Conservation (phyloP, 192 early-diverging fungal species). For the Funneliformis geosporum region DNA sequence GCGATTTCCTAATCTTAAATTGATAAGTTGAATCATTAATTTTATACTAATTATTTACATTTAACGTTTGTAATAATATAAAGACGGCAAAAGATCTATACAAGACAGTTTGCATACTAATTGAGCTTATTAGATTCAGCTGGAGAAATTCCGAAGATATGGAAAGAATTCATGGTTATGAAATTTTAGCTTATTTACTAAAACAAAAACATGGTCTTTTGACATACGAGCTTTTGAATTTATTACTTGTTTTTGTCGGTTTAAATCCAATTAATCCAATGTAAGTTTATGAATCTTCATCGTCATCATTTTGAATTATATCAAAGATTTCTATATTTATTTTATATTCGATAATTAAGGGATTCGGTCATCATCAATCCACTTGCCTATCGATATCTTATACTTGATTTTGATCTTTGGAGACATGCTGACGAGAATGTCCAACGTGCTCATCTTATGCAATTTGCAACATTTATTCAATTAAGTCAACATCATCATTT, state of each 20-base stretch:
- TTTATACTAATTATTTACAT: not conserved
- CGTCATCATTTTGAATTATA: not conserved
- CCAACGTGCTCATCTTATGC: constrained; percentile 60
- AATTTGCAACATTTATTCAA: constrained; percentile 61
- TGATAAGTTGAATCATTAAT: not conserved
- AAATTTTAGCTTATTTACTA: constrained; percentile 62
- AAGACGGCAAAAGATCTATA: constrained; percentile 52
- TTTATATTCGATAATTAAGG: constrained; percentile 34
- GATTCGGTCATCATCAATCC: constrained; percentile 68
- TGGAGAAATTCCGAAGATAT: constrained; percentile 76
- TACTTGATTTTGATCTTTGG: constrained; percentile 74
- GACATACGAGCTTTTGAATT: constrained; percentile 57
- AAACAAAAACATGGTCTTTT: constrained; percentile 66
- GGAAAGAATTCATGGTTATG: constrained; percentile 67
- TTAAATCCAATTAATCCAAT: constrained; percentile 51
- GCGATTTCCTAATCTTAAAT: not conserved
- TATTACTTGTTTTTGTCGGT: constrained; percentile 63
- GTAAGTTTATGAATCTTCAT: constrained; percentile 39
- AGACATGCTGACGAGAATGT: constrained; percentile 52
- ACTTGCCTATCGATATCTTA: constrained; percentile 60
- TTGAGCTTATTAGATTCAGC: constrained; percentile 60
- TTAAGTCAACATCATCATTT: constrained; percentile 55
- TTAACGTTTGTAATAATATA: not conserved
- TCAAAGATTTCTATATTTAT: not conserved
- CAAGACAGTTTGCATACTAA: constrained; percentile 55